phyloP scores from a whole-genome alignment of 345 rosid genomes.

The Salix suchowensis region DNA sequence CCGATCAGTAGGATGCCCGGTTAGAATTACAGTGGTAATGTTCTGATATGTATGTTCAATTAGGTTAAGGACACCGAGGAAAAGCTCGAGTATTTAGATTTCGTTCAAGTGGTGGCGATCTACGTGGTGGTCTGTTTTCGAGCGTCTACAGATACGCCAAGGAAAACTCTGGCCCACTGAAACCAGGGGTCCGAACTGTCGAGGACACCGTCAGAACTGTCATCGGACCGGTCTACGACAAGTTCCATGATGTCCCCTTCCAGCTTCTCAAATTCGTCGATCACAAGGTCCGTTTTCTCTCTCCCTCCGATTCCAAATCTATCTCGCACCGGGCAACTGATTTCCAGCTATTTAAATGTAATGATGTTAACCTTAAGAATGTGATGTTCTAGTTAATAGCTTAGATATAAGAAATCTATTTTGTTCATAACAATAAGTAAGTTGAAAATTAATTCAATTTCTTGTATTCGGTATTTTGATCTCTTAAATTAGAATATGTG shows the following conservation, averaged over 20 bases:
- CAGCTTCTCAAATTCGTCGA: slow-evolving; percentile 62
- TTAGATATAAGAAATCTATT: no score
- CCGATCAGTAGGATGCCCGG: no score
- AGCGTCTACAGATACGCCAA: slow-evolving; percentile 63
- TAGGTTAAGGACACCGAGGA: slow-evolving; percentile 27
- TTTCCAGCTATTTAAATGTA: background rate
- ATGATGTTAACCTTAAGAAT: no score
- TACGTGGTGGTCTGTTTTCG: slow-evolving; percentile 37
- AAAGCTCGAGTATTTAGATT: slow-evolving; percentile 58
- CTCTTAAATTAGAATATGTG: no score
- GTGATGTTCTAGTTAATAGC: no score
- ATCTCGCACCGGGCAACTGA: no score
- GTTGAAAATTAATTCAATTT: no score
- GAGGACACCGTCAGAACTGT: slow-evolving; percentile 58
- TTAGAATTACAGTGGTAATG: background rate
- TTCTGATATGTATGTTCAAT: background rate
- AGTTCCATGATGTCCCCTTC: slow-evolving; percentile 51
- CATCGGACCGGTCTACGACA: slow-evolving; percentile 55
- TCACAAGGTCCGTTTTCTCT: slow-evolving; percentile 41
- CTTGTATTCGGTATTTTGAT: no score
- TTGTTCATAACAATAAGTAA: no score
- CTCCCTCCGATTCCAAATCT: background rate
- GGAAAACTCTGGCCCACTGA: slow-evolving; percentile 67
- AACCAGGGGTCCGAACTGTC: slow-evolving; percentile 56
- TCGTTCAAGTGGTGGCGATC: slow-evolving; percentile 45